These are phyloP conservation scores for Colletotrichum chlorophyti DNA, from an alignment of 2,329 filamentous ascomycete species.

Conservation along the genomic window DNA sequence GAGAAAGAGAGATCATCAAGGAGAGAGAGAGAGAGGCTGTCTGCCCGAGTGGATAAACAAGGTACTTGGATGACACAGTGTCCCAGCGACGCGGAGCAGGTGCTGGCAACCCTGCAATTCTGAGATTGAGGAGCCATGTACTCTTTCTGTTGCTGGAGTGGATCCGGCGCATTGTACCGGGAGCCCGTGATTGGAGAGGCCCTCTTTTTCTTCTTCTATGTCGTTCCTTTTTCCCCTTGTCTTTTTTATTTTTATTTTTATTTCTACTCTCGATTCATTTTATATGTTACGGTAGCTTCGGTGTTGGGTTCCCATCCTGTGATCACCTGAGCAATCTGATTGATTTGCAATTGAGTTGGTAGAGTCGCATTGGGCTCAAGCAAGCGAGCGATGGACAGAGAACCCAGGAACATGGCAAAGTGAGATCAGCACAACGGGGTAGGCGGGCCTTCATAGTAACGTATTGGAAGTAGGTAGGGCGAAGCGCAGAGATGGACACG, in stretches of 20 bases:
- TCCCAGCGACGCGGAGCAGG: conserved; percentile 20
- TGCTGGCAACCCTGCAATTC: conserved; percentile 7
- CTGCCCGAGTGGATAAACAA: background rate
- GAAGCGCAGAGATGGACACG: background rate
- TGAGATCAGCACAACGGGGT: conserved; percentile 1
- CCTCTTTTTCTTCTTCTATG: too few species aligned
- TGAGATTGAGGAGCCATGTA: background rate
- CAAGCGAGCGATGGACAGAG: background rate
- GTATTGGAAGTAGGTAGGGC: background rate
- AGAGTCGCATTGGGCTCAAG: background rate
- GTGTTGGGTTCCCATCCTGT: background rate
- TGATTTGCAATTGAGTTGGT: too few species aligned
- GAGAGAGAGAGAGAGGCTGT: too few species aligned
- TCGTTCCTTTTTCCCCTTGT: background rate
- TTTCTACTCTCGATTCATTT: background rate
- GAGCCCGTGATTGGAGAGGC: background rate
- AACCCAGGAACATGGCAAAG: background rate
- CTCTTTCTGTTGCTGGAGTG: conserved; percentile 15
- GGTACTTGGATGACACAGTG: conserved; percentile 3
- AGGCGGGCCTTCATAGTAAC: too few species aligned
- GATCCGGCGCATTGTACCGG: conserved; percentile 9
- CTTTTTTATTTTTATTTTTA: background rate
- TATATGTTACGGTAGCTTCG: background rate
- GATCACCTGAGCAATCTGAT: too few species aligned
- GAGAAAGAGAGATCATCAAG: too few species aligned